Base-by-base conservation (phyloP, 768 basidiomycete genomes). In the Suillus spraguei region DNA sequence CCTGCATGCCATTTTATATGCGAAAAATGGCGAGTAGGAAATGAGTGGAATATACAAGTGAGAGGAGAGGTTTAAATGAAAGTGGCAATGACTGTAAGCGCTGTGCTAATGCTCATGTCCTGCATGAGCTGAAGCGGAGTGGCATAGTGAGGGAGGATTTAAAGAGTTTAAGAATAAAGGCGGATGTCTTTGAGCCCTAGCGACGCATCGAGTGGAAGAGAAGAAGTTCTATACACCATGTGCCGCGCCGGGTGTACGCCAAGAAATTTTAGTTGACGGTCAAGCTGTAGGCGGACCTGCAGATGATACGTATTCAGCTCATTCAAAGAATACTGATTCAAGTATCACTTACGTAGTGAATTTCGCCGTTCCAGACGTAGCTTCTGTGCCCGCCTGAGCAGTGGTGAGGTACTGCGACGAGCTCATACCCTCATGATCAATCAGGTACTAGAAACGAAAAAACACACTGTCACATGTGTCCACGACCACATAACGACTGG, bases 331-430 rank as follows among this genome's bases (percentile, higher is more conserved):
- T 32, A 28, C 24, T 3, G 5, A 20, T 58, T 10, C 24, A 46
- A n/a, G 42, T 6, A 8, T 14, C 39, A 75, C 84, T 69, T 67
- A 88, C 87, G 83, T 84, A 0, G 77, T 81, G 9, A 89, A 73
- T 0, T 78, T 81, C 11, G 83, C 86, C 35, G 78, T 77, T n/a
- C 87, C 87, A 13, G 79, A 79, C 0, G 85, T 88, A 17, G 84
- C 83, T 71, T 90, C 89, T 0, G 85, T 85, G 7, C 89, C 89
- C 8, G 80, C 87, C 68, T 90, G 87, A 2, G 81, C 81, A 14
- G 82, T 86, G 42, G 72, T 80, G 60, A 90, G 77, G 74, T 81
- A 90, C 67, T 90, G 82, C 3, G 84, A 82, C 16, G 80, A 69
- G 63, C 75, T 72, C 38, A 90, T 65, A 5, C 80, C 77, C 39